These are phyloP conservation scores for Penicillium sp. DNA, from an alignment of 2,329 filamentous ascomycete species.

Conservation along the genomic window DNA sequence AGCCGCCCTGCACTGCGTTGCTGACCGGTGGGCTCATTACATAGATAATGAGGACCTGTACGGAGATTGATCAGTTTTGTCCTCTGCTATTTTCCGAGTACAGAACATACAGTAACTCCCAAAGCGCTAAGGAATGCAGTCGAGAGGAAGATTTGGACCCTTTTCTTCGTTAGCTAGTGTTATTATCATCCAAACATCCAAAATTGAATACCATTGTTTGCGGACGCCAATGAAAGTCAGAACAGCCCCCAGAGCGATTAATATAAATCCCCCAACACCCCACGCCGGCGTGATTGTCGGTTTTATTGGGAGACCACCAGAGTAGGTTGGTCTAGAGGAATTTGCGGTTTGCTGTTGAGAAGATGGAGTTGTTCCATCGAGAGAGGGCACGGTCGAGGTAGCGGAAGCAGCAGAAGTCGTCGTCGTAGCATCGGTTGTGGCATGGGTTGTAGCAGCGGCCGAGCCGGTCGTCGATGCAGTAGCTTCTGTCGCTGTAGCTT, in stretches of 20 bases:
- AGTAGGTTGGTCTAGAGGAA: constrained; percentile 21
- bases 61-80: not conserved
- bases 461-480: constrained; percentile 5
- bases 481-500: constrained; percentile 7
- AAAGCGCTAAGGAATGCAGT: constrained; percentile 70
- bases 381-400: constrained; percentile 25
- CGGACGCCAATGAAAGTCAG: constrained; percentile 80
- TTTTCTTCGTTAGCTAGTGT: constrained; percentile 25
- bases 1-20: constrained; percentile 76
- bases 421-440: constrained; percentile 10
- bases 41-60: constrained; percentile 74
- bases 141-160: constrained; percentile 74
- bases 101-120: constrained; percentile 59
- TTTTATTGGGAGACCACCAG: constrained; percentile 61
- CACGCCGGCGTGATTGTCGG: constrained; percentile 77
- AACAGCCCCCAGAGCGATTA: constrained; percentile 68
- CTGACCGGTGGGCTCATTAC: constrained; percentile 77
- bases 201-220: constrained; percentile 57
- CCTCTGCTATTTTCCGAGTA: not conserved
- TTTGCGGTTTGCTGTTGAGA: constrained; percentile 8
- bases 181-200: not conserved
- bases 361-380: constrained; percentile 20
- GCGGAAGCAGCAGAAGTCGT: constrained; percentile 11
- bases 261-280: constrained; percentile 71
- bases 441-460: not conserved